These are phyloP conservation scores for Coemansia sp. DNA, from an alignment of 192 early-diverging fungal species.

Conservation along the genomic window DNA sequence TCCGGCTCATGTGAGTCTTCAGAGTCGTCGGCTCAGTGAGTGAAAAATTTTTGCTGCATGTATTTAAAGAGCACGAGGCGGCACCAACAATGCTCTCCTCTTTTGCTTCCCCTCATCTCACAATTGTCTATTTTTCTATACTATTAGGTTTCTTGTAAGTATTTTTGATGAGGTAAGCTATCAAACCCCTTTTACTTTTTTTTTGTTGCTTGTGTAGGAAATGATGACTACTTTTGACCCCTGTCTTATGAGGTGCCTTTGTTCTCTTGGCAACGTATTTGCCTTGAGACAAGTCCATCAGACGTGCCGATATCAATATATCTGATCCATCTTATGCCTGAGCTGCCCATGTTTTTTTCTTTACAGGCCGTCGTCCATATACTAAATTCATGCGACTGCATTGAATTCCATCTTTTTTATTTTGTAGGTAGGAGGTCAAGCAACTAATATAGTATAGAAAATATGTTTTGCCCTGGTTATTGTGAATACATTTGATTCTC, in stretches of 20 bases:
- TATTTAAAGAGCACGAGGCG: no score
- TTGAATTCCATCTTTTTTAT: not conserved
- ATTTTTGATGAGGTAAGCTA: not conserved
- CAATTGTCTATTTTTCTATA: not conserved
- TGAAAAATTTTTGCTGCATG: not conserved
- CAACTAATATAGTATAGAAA: no score
- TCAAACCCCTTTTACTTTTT: not conserved
- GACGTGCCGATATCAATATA: constrained; percentile 2
- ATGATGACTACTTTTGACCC: constrained; percentile 11
- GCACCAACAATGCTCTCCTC: no score
- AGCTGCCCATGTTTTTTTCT: not conserved
- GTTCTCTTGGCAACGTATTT: not conserved
- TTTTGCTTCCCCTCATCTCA: not conserved
- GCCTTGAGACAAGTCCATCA: not conserved
- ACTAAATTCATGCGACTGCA: not conserved
- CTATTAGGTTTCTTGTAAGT: not conserved
- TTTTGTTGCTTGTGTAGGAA: not conserved
- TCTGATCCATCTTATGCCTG: not conserved
- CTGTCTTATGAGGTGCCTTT: constrained; percentile 6
- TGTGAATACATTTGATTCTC: not conserved
- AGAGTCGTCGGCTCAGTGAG: not conserved
- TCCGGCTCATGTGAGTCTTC: not conserved
- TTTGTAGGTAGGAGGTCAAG: no score
- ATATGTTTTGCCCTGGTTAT: not conserved
- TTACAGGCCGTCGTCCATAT: not conserved